phyloP scores from a whole-genome alignment of 371 early-diverging fungal species.

The Lichtheimia ornata region DNA sequence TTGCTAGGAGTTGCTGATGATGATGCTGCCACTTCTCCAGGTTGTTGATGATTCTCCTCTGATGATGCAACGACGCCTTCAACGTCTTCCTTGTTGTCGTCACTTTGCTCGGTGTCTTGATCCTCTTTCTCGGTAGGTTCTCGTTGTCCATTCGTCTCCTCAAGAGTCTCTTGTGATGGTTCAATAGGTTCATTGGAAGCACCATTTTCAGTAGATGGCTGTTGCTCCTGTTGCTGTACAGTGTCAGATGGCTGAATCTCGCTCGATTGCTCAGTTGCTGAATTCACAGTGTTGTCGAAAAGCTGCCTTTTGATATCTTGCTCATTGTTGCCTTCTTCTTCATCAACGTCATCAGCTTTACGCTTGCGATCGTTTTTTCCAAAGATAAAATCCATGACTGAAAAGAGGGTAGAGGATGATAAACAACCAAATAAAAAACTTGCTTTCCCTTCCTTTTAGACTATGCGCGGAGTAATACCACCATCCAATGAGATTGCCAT shows the following conservation, averaged over 20 bases:
- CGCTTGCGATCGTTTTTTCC: slow-evolving; percentile 11
- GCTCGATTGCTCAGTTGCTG: background rate
- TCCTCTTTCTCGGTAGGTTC: background rate
- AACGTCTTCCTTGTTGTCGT: background rate
- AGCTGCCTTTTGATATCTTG: slow-evolving; percentile 10
- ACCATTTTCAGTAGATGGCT: background rate
- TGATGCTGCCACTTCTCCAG: slow-evolving; percentile 1
- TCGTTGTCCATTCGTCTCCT: background rate
- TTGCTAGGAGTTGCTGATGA: background rate
- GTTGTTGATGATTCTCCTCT: background rate
- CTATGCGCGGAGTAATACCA: too few species aligned
- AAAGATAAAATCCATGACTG: slow-evolving; percentile 8
- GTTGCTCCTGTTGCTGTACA: background rate
- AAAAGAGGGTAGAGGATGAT: background rate
- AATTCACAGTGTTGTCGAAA: background rate
- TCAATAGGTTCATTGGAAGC: background rate
- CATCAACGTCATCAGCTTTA: slow-evolving; percentile 15
- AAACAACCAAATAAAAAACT: too few species aligned
- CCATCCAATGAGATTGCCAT: too few species aligned
- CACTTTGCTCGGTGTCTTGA: background rate
- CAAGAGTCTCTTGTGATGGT: background rate
- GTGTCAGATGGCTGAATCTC: background rate
- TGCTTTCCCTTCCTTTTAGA: background rate
- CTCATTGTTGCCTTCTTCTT: background rate
- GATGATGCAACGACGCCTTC: background rate